Evolutionary conservation across 2,329 filamentous ascomycete species (phyloP), one percentile per base, ranked within the genome.

Genomic region (Mollisiaceae sp.): DNA sequence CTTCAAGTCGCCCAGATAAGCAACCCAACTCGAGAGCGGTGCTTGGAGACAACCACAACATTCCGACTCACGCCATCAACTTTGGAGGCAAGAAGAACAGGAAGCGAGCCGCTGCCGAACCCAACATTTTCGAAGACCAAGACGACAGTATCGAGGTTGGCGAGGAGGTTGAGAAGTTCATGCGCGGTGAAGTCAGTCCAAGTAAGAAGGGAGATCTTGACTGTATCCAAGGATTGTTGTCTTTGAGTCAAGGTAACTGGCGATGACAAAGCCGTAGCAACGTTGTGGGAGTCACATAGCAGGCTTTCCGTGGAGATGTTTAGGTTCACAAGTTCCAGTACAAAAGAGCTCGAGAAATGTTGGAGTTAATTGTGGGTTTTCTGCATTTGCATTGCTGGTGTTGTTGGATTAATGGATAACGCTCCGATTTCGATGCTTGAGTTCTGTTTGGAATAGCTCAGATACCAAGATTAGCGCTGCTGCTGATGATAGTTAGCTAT

Each of bases 231-330:
- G 93, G 93, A n/a, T 79, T 98, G 69, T 78, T 97, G 68, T 94
- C 92, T 59, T 82, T 98, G 55, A 96, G 93, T 73, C 92, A 97
- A 79, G 94, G 94, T n/a, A 92, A 92, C 75, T 97, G 94, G 93
- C 85, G 87, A 61, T 77, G 70, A 55, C 20, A 20, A 4, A 24
- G 27, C 36, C 3, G 22, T 54, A 32, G 24, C 24, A n/a, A 8
- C 41, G 39, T 36, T n/a, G 45, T 54, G 32, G 24, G 27, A 24
- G 15, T 12, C 35, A 63, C 55, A 14, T 43, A 38, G 39, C 14
- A 27, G 35, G 56, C 50, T 36, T 62, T 47, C 64, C 59, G 47
- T 14, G 63, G n/a, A 52, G 60, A 20, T 60, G 55, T 45, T 59
- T 36, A 64, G 32, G 63, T 32, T 62, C 60, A 45, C 50, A 55